Evolutionary conservation across 768 basidiomycete genomes (phyloP), one percentile per base, ranked within the genome.

Genomic region (Sarcodon aspratus): DNA sequence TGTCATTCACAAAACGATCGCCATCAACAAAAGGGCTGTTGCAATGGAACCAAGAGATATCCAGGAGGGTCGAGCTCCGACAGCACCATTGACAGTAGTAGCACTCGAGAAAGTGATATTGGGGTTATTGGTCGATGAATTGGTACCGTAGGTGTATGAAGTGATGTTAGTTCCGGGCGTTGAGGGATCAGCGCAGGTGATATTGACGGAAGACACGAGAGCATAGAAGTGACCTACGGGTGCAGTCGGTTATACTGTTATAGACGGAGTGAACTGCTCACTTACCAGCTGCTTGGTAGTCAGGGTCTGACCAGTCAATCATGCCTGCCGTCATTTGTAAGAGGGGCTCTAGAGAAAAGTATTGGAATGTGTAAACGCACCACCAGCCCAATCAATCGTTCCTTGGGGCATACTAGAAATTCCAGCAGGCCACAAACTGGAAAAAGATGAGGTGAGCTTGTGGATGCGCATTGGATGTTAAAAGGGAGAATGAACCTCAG

Each of bases 231-330:
- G 80, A 42, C 86, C 80, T 75, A 49, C 31, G 12, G n/a, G 36
- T 32, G 36, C 9, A 33, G 42, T 48, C 11, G 18, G 2, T 33
- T 9, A 12, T 1, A 15, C 5, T 21, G 0, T 3, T 13, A 3
- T n/a, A 36, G 31, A 12, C 31, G 10, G 6, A 33, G 45, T 38
- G 21, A 36, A 8, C 32, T 12, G n/a, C 37, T 15, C 47, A 60
- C 64, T 46, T 62, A 69, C 78, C 83, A 15, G 85, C 80, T 11
- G 82, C 61, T 46, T 64, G 50, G 63, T 89, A 92, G 63, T 92
- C 89, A 33, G 85, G 77, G 61, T 91, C 79, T 15, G 69, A 57
- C 82, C 84, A 93, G 68, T 89, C 68, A 65, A 90, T 87, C 77
- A 86, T 72, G 38, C 81, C 89, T 27, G 21, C 21, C 21, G 5